phyloP scores from a whole-genome alignment of 495 filamentous ascomycete species.

The Bathelium albidoporum region DNA sequence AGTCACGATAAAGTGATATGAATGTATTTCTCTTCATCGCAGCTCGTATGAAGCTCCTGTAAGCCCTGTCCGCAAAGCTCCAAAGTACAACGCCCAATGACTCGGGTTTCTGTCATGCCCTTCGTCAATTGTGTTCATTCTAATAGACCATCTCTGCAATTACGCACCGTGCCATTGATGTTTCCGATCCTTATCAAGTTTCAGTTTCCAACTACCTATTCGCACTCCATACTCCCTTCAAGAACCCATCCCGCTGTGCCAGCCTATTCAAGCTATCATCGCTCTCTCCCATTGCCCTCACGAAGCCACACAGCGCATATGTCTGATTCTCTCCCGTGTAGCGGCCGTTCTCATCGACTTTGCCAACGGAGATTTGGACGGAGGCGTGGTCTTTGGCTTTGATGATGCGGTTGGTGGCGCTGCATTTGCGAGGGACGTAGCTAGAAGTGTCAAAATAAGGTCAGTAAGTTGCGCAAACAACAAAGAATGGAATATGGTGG shows the following conservation, averaged over 20 bases:
- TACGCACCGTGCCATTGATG: background rate
- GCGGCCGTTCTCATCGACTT: conserved; percentile 60
- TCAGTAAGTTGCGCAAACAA: background rate
- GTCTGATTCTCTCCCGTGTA: conserved; percentile 96
- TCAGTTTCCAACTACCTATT: conserved; percentile 48
- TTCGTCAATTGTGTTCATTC: too few relatives aligned
- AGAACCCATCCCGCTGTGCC: conserved; percentile 85
- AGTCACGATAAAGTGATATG: too few relatives aligned
- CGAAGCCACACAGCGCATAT: conserved; percentile 96
- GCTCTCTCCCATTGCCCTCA: conserved; percentile 92
- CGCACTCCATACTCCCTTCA: conserved; percentile 92
- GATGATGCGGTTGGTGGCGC: conserved; percentile 65
- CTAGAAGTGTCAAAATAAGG: conserved; percentile 32
- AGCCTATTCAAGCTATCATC: conserved; percentile 95
- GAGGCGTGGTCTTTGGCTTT: conserved; percentile 74
- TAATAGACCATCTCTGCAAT: too few relatives aligned
- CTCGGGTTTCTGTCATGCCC: too few relatives aligned
- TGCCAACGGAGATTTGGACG: conserved; percentile 37
- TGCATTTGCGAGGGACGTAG: conserved; percentile 87
- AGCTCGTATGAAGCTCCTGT: too few relatives aligned
- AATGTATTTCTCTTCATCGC: too few relatives aligned
- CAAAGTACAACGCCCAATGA: too few relatives aligned
- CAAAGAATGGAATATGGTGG: too few relatives aligned
- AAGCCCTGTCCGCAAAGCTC: too few relatives aligned
- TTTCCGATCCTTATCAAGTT: background rate